Evolutionary conservation across 495 filamentous ascomycete species (phyloP), one percentile per base, ranked within the genome.

Genomic region (Geopyxis carbonaria): DNA sequence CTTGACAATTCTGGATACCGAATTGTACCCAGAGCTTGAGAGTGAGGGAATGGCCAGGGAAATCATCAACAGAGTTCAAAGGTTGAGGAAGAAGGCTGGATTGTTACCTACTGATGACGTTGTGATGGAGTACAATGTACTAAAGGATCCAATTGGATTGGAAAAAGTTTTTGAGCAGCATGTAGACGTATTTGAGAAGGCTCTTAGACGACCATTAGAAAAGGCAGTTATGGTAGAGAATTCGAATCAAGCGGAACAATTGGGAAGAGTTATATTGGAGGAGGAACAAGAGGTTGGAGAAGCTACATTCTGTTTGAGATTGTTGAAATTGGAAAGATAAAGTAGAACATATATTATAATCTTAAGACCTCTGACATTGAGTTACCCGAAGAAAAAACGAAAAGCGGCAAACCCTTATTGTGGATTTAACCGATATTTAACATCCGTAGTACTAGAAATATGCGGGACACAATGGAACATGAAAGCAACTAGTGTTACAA

Each of bases 211-310:
- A 48, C 81, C 80, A 28, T 59, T 93, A 28, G 83, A 92, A 49
- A 75, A 79, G 56, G 75, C 77, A 48, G 62, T 67, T 5, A 60
- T 73, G 11, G 78, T 73, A 6, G 13, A 7, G 13, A n/a, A n/a
- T n/a, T n/a, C n/a, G n/a, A 29, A 15, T 1, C 64, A 72, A 31
- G 55, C 77, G 39, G 74, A 68, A 69, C 25, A 39, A 25, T 15
- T 41, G n/a, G 72, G 72, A 28, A 66, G 62, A 14, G 61, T 85
- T 34, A 83, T 93, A 47, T 64, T 72, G 38, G 70, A 91, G 56
- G 87, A 93, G 57, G 78, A 92, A 59, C 77, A 86, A 47, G 85
- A 93, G 62, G 72, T 93, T 35, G 79, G 83, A 51, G 82, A 79
- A 51, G 80, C 83, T 0, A 83, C 73, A 5, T 85, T 93, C 62